Base-by-base conservation (phyloP, 139 green algal species). In the Pycnococcus provasolii region DNA sequence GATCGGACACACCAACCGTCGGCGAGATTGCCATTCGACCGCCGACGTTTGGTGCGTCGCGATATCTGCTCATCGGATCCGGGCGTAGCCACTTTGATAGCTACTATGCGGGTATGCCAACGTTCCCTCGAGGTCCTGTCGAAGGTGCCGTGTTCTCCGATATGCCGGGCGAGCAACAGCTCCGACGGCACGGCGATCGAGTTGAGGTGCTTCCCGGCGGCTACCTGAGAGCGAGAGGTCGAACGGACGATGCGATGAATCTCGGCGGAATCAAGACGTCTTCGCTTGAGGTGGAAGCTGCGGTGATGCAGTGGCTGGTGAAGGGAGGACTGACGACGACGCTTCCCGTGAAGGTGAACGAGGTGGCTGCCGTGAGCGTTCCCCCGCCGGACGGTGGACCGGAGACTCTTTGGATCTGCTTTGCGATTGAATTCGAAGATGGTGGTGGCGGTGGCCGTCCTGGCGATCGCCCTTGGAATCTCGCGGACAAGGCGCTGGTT, bases 181-280 rank as follows among this genome's bases (percentile, higher is more conserved):
- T 97, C 71, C 76, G 91, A 42, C 81, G 90, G 8, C 91, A 97
- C 62, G 91, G 91, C 0, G 91, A 97, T 61, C 87, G 89, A 76
- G 15, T 97, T 57, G 76, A 84, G 74, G 74, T 77, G 42, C 65
- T 91, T 58, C 63, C 78, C 1, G 73, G 80, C 0, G 86, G 87
- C 42, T 87, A 78, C 66, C 90, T 84, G 57, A 55, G 47, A 0
- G 87, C 90, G 0, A 82, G 83, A n/a, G 91, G 91, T 0, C 75
- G 90, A 4, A 80, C 74, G 37, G 91, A 97, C 68, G 90, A 97
- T 80, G 96, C 91, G 1, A 97, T 97, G 91, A 97, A 97, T 81
- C 80, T 97, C n/a, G 91, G 90, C 13, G 89, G 52, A 0, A 68
- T 72, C 47, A 67, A 95, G 85, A 81, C 92, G n/a, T 80, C 70